These are phyloP conservation scores for Lithospermum erythrorhizon DNA, from an alignment of 257 asterid species.

Conservation along the genomic window DNA sequence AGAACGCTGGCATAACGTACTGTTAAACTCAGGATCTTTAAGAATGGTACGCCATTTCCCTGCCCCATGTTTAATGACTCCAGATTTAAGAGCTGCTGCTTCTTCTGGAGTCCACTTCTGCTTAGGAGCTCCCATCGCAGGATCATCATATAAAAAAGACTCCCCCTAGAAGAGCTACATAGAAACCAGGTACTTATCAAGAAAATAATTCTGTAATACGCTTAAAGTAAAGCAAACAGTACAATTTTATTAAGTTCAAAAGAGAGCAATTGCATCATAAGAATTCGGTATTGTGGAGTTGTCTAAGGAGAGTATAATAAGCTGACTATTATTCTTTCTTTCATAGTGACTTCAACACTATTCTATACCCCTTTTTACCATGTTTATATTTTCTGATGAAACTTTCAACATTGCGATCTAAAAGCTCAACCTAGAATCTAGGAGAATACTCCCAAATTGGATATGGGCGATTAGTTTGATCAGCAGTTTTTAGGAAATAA, in stretches of 20 bases:
- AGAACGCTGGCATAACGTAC: constrained; percentile 64
- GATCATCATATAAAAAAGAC: constrained; percentile 9
- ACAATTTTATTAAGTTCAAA: not conserved
- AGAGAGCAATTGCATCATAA: not conserved
- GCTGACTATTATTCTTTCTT: no score
- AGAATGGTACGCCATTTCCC: constrained; percentile 98
- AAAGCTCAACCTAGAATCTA: no score
- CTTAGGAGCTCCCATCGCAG: constrained; percentile 91
- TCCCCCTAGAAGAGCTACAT: not conserved
- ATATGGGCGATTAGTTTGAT: no score
- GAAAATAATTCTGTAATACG: not conserved
- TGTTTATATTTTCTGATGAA: no score
- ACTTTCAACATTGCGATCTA: no score
- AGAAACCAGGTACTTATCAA: not conserved
- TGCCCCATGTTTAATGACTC: constrained; percentile 88
- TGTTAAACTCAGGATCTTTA: constrained; percentile 83
- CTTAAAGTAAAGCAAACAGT: not conserved
- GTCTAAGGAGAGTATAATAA: not conserved
- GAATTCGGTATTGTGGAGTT: not conserved
- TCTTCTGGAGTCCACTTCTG: constrained; percentile 98
- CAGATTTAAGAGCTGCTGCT: constrained; percentile 97
- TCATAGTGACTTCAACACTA: not conserved
- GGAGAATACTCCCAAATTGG: no score
- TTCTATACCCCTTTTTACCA: no score
- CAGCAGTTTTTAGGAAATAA: no score